Evolutionary conservation across 1,139 yeast species (phyloP), one percentile per base, ranked within the genome.

Genomic region (Torulaspora globosa): DNA sequence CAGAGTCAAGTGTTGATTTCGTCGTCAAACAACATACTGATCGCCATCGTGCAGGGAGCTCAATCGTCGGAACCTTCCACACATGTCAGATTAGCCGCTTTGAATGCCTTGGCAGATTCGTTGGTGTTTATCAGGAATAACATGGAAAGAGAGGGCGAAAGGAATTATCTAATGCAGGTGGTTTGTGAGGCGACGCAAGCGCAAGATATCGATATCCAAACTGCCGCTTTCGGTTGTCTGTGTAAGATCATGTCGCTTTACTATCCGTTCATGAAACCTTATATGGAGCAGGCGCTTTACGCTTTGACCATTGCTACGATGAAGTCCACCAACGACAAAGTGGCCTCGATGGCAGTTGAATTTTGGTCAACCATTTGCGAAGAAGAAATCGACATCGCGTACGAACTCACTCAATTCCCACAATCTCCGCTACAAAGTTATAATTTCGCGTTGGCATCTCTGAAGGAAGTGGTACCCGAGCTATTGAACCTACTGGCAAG

Each of bases 101-200:
- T 92, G 57, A 86, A 85, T 60, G 96, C 98, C 1, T 76, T 92
- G 53, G 95, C 86, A 43, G 87, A 86, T 69, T 89, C 97, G 26
- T 76, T 92, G 60, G 96, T 85, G 58, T 92, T 92, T 67, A 88
- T 92, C 66, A 80, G 84, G 54, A 78, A 75, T 60, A 92, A 92
- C 69, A 94, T 92, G 73, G 89, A 82, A 59, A 79, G 85, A 51
- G 97, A 92, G 63, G 95, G 95, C 51, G 98, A 92, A 72, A 80
- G 98, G 63, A 89, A 92, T 67, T 90, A 85, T 68, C 85, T 92
- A 64, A 92, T 92, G 98, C 97, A 89, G 71, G 97, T 92, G 42
- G 97, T 92, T 10, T 92, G 98, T 70, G 98, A 92, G 69, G 96
- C 97, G 16, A 90, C 98, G 15, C 97, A 92, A 68, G 86, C 95